Percentiles rank a stretch among this genome's conserved stretches.
Evolutionary conservation across 176 grass and related monocot genomes (phyloP).

Genomic region (sorghum (Sorghum bicolor)): Sorghum_bicolor_NCBIv3 NC_012870.2:67061501-67062000

Average conservation of each 20-base stretch:
- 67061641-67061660: constrained; percentile 67
- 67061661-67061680: constrained; percentile 51
- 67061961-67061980: too few species aligned
- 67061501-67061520: constrained; percentile 50
- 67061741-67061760: constrained; percentile 54
- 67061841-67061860: constrained; percentile 35
- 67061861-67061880: constrained; percentile 37
- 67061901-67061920: constrained; percentile 36
- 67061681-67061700: constrained; percentile 46
- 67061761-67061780: constrained; percentile 50
- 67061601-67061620: constrained; percentile 43
- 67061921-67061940: constrained; percentile 41
- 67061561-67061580: constrained; percentile 46
- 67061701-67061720: constrained; percentile 55
- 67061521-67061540: constrained; percentile 59
- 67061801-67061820: constrained; percentile 39
- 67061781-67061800: constrained; percentile 46
- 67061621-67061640: constrained; percentile 54
- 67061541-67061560: constrained; percentile 47
- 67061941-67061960: too few species aligned
- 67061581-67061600: constrained; percentile 66
- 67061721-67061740: constrained; percentile 68
- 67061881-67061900: constrained; percentile 59
- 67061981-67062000: too few species aligned
- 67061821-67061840: constrained; percentile 53